phyloP scores from a whole-genome alignment of 1,284 basidiomycete species.

The Polyporus tsugae region DNA sequence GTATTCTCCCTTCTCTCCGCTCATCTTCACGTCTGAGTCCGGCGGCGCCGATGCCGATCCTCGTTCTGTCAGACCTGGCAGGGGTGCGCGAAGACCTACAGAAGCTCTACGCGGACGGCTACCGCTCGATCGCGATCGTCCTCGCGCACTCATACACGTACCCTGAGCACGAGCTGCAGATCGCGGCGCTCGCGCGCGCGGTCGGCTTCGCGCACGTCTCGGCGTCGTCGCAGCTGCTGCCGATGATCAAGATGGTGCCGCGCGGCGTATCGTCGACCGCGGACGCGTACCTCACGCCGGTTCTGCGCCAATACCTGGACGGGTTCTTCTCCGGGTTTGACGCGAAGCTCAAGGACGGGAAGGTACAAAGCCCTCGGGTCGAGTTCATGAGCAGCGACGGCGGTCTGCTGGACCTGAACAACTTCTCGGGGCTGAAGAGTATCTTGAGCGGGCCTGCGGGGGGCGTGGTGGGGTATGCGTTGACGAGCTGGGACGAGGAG shows the following conservation, averaged over 20 bases:
- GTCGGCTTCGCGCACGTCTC: conserved; percentile 91
- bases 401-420: conserved; percentile 84
- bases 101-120: conserved; percentile 78
- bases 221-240: conserved; percentile 86
- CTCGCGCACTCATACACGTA: conserved; percentile 94
- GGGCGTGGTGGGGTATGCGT: conserved; percentile 88
- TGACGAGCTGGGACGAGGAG: conserved; percentile 83
- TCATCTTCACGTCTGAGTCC: no score
- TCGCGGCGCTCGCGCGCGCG: conserved; percentile 79
- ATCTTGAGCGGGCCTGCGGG: conserved; percentile 91
- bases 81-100: conserved; percentile 67
- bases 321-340: conserved; percentile 94
- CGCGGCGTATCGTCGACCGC: conserved; percentile 93
- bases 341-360: conserved; percentile 62
- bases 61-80: conserved; percentile 52
- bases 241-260: conserved; percentile 97
- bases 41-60: no score
- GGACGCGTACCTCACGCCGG: conserved; percentile 96
- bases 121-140: conserved; percentile 86
- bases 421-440: conserved; percentile 90
- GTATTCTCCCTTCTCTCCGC: conserved; percentile 20
- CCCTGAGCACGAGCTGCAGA: conserved; percentile 79
- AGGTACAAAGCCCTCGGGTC: conserved; percentile 62
- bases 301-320: conserved; percentile 87
- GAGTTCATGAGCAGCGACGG: conserved; percentile 93